Evolutionary conservation across 192 early-diverging fungal genomes (phyloP), one percentile per base, ranked within the genome.

Genomic region (Lobosporangium transversale): DNA sequence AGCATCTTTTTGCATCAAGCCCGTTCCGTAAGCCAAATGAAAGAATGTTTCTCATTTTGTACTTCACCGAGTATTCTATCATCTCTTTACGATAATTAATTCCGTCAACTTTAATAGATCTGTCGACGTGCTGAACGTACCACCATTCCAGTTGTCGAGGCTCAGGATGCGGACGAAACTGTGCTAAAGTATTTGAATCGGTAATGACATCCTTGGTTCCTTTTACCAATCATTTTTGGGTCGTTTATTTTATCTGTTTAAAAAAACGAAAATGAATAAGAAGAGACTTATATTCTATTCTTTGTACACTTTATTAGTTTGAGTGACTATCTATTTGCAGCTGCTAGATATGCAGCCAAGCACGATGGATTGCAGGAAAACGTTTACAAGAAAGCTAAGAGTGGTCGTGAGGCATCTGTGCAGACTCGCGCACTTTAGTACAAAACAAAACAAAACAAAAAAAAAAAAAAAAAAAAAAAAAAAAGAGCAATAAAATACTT

Each of bases 251-350:
- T n/a, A n/a, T n/a, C n/a, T n/a, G n/a, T n/a, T n/a, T n/a, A n/a
- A n/a, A n/a, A n/a, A n/a, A n/a, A n/a, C n/a, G n/a, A n/a, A n/a
- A n/a, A n/a, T n/a, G n/a, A n/a, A n/a, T n/a, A n/a, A n/a, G n/a
- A n/a, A n/a, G n/a, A n/a, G n/a, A n/a, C n/a, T n/a, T n/a, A n/a
- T n/a, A n/a, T n/a, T n/a, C n/a, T n/a, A n/a, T n/a, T n/a, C n/a
- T n/a, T 51, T 6, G 50, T 51, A 29, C 23, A 26, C 11, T 24
- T 37, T 44, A 15, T 51, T 35, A 82, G 81, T 10, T 83, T 98
- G 60, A 94, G 93, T 78, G 96, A 98, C 61, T 98, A 90, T 58
- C 62, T 98, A 48, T 98, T 98, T 79, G 91, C 88, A 20, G 95
- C 95, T 10, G 95, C 94, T 0, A 81, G 96, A 30, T 93, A 81